phyloP scores from a whole-genome alignment of 2,329 filamentous ascomycete species.

The Hypoxylon sp. region DNA sequence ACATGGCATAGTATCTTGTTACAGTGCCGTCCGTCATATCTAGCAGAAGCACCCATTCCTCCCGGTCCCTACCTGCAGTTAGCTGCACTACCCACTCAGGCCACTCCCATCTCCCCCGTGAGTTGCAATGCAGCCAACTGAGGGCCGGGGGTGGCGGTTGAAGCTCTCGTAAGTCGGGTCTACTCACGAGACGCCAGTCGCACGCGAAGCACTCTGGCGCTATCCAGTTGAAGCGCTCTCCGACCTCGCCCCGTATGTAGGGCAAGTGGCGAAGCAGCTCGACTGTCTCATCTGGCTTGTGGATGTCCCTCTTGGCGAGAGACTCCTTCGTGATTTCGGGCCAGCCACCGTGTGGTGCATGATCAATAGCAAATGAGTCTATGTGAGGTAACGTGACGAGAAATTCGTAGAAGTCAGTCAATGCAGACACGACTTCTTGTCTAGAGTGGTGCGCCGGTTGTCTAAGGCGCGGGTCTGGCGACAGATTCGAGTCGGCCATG shows the following conservation, averaged over 20 bases:
- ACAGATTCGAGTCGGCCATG: slow-evolving; percentile 5
- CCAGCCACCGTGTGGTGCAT: slow-evolving; percentile 14
- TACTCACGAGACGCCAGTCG: slow-evolving; percentile 16
- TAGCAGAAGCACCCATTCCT: slow-evolving; percentile 8
- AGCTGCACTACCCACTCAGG: slow-evolving; percentile 22
- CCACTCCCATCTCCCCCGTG: slow-evolving; percentile 3
- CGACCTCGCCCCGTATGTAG: slow-evolving; percentile 10
- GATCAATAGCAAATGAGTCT: slow-evolving; percentile 2
- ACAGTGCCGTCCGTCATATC: slow-evolving; percentile 22
- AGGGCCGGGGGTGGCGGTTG: too few species aligned
- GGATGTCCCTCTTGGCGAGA: slow-evolving; percentile 6
- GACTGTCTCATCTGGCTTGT: slow-evolving; percentile 3
- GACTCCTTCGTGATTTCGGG: slow-evolving; percentile 14
- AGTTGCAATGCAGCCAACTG: not conserved
- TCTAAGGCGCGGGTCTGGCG: slow-evolving; percentile 14
- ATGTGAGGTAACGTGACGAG: slow-evolving; percentile 17
- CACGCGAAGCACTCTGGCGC: slow-evolving; percentile 17
- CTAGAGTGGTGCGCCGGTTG: not conserved
- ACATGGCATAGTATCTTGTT: slow-evolving; percentile 12
- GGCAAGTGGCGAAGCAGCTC: slow-evolving; percentile 18
- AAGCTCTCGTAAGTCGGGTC: not conserved
- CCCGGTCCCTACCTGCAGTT: slow-evolving; percentile 10
- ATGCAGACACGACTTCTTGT: slow-evolving; percentile 9
- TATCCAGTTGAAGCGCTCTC: slow-evolving; percentile 13
- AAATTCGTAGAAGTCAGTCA: slow-evolving; percentile 15